Evolutionary conservation across 345 rosid genomes (phyloP), one percentile per base, ranked within the genome.

Genomic region (Rhizophora apiculata): DNA sequence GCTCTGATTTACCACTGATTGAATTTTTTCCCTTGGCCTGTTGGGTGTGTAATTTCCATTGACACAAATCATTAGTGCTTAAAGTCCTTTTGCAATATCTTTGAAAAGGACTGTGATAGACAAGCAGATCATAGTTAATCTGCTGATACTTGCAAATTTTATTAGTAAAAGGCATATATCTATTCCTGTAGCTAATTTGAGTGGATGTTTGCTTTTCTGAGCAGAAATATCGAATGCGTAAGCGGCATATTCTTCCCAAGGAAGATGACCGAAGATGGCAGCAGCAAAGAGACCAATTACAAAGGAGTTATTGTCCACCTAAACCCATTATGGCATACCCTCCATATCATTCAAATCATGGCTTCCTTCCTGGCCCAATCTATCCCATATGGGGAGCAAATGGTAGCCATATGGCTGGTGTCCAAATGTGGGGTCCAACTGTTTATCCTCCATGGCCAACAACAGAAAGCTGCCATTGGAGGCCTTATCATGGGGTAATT

Each of bases 201-300:
- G 10, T 1, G 21, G 24, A 46, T 26, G 74, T 29, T 53, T 37
- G 68, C 21, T 4, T 64, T 63, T 49, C 66, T 51, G 64, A 63
- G 80, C 96, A 95, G 99, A 95, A 95, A 82, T 95, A 79, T 77
- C 82, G 99, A 63, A 86, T 88, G 91, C 96, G 87, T 64, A 81
- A 83, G 80, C 84, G 91, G 67, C 87, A 81, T 75, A 90, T 84
- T 67, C 82, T 95, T 70, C 96, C 99, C 32, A 95, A 84, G 80
- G 96, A 86, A 46, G 89, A 88, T 74, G 88, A 84, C 8, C 77
- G 80, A 31, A 82, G 86, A 79, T 90, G 97, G 96, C 84, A 76
- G 36, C 93, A 80, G 21, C 72, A 85, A 62, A 84, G 86, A 74
- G 92, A 89, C 67, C 80, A 79, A 21, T 69, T 72, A 8, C 82